phyloP scores from a whole-genome alignment of 345 rosid species.

The Dipteronia dyeriana region DNA sequence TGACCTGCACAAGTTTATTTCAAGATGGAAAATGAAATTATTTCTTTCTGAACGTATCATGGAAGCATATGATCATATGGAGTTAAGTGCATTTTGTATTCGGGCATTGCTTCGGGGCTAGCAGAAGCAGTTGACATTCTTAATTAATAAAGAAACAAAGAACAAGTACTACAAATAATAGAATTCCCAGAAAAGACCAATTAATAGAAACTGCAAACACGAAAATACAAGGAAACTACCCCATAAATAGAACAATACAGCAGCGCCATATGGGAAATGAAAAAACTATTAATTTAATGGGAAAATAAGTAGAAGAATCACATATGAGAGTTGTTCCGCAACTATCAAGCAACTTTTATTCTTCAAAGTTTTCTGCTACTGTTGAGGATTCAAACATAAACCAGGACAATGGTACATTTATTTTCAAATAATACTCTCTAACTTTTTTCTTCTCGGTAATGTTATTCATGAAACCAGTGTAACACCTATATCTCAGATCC shows the following conservation, averaged over 20 bases:
- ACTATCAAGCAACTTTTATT: neutral
- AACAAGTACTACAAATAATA: neutral
- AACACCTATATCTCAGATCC: slow-evolving; percentile 52
- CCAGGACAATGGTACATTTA: neutral
- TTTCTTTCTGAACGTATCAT: too few species aligned
- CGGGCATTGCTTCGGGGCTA: too few species aligned
- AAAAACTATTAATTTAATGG: too few species aligned
- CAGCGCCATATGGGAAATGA: neutral
- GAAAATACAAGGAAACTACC: too few species aligned
- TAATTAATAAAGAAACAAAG: neutral
- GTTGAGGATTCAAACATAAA: slow-evolving; percentile 3
- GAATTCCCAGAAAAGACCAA: neutral
- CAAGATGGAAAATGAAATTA: too few species aligned
- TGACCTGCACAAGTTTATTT: too few species aligned
- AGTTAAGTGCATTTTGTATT: too few species aligned
- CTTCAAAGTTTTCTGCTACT: neutral
- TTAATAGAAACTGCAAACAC: too few species aligned
- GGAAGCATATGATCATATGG: too few species aligned
- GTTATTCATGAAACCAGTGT: neutral
- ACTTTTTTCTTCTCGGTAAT: slow-evolving; percentile 2
- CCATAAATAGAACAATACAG: too few species aligned
- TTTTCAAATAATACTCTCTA: neutral
- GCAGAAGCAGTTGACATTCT: too few species aligned
- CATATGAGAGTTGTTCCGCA: neutral
- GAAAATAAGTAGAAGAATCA: neutral